Evolutionary conservation across 108 stramenopile species (phyloP), one percentile per base, ranked within the genome.

Genomic region (Pseudonitzschia multiseries): DNA sequence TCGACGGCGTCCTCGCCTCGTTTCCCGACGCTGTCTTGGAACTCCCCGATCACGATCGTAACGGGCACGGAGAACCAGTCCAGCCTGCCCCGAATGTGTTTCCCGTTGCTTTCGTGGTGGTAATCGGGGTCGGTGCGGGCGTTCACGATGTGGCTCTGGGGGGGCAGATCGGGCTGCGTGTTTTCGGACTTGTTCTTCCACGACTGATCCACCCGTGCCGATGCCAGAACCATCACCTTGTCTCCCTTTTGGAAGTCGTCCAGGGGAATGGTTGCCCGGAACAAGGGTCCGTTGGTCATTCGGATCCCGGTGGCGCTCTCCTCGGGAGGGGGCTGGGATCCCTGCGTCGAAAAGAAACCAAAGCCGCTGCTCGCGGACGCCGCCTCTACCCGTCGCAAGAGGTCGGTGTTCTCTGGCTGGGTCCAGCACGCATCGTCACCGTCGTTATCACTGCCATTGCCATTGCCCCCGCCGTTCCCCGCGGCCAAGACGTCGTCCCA

Each of bases 61-160:
- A 90, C 53, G 6, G 90, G 90, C 24, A 71, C 69, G 8, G 93
- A 92, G 72, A 90, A 89, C 91, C 94, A 97, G 64, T 89, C 83
- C 17, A 89, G 60, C 29, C 91, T 81, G 10, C 97, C 97, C 54
- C 84, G 61, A 22, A 96, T 83, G 31, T 81, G 52, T 50, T 90
- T 93, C 15, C 81, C 89, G 51, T 67, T 78, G 61, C 76, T 80
- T 44, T 84, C 66, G 69, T 86, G 75, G 24, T 69, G 78, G 92
- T 95, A 98, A 10, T 87, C 79, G 0, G 89, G 73, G 71, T 96
- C 90, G 6, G 95, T 96, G 54, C 97, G 80, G 46, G 92, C 94
- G 76, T 98, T 98, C 52, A 94, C 95, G 26, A 96, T 62, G 75
- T 96, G 95, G 48, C 88, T 89, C 77, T 96, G 89, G 0, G 95